A percentile compares a stretch with the other conserved stretches of the same genome.
phyloP scores from a whole-genome alignment of 768 basidiomycete species.

The Grammothele lineata region DNA sequence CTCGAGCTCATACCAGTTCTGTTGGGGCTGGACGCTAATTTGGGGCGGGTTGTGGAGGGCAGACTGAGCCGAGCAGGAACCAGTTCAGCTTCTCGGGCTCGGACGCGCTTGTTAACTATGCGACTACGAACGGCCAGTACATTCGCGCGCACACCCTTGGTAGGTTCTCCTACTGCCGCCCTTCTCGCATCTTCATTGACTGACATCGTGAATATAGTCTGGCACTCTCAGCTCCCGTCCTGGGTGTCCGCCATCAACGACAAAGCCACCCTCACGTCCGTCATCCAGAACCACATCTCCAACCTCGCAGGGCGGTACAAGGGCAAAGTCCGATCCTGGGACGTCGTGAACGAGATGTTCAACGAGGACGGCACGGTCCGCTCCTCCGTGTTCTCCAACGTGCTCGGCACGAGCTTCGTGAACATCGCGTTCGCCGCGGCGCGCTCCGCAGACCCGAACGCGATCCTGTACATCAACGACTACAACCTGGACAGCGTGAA shows the following conservation, averaged over 20 bases:
- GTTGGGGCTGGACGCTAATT: too few relatives aligned
- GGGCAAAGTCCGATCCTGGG: slow-evolving; percentile 33
- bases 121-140: slow-evolving; percentile 23
- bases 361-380: slow-evolving; percentile 48
- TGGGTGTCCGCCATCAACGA: slow-evolving; percentile 25
- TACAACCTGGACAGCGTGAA: slow-evolving; percentile 42
- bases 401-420: slow-evolving; percentile 48
- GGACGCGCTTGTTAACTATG: slow-evolving; percentile 30
- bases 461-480: slow-evolving; percentile 46
- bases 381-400: slow-evolving; percentile 44
- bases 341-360: slow-evolving; percentile 38
- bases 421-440: slow-evolving; percentile 49
- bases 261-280: slow-evolving; percentile 24
- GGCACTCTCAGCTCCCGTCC: slow-evolving; percentile 31
- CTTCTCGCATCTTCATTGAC: neutral
- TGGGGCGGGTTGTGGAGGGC: neutral
- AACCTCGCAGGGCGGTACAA: slow-evolving; percentile 30
- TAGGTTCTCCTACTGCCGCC: neutral
- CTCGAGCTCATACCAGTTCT: too few relatives aligned
- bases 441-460: slow-evolving; percentile 42
- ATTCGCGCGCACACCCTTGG: slow-evolving; percentile 31
- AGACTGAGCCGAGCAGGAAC: slow-evolving; percentile 14
- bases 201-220: slow-evolving; percentile 16
- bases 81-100: slow-evolving; percentile 26
- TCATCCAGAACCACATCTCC: slow-evolving; percentile 33